Evolutionary conservation across 768 basidiomycete genomes (phyloP), one percentile per base, ranked within the genome.

Genomic region (Paxillus ammoniavirescens): DNA sequence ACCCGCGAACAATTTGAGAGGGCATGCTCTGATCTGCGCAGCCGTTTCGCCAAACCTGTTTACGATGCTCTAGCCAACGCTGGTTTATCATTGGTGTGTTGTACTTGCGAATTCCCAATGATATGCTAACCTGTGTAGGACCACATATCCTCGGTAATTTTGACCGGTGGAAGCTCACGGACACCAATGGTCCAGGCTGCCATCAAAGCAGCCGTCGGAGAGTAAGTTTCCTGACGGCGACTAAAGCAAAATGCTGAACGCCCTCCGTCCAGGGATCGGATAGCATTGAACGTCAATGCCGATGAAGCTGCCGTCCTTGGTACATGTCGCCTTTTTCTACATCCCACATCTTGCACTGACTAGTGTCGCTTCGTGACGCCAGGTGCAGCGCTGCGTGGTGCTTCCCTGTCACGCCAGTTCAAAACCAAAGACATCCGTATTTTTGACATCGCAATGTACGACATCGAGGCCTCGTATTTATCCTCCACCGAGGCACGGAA

Each of bases 241-340:
- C 2, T 31, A 42, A 26, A 4, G 42, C 1, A 18, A 23, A 17
- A 17, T 9, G 4, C 13, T 56, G 52, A 47, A 54, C 45, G 18
- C 42, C 18, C 43, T 23, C 53, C 14, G 14, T 49, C 14, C 48
- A 89, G 86, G 44, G 82, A 86, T 49, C 92, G 91, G 71, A 88
- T 98, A 53, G 92, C 96, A 5, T 78, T 87, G 65, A 98, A 98
- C 61, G 91, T 99, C 56, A 98, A 99, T 67, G 88, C 96, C 0
- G 97, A 98, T 66, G 97, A 99, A 73, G 91, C 93, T 0, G 91
- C 89, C 23, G 96, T 98, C 17, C 81, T 99, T 42, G 93, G 89
- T 78, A 68, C 18, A 60, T 46, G 21, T 7, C 7, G 18, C 14
- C n/a, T 30, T 55, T 21, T 49, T 15, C 2, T 42, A 47, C 53